Conservation (phyloP, 1,139 yeast species). For the Taphrina wiesneri region DNA sequence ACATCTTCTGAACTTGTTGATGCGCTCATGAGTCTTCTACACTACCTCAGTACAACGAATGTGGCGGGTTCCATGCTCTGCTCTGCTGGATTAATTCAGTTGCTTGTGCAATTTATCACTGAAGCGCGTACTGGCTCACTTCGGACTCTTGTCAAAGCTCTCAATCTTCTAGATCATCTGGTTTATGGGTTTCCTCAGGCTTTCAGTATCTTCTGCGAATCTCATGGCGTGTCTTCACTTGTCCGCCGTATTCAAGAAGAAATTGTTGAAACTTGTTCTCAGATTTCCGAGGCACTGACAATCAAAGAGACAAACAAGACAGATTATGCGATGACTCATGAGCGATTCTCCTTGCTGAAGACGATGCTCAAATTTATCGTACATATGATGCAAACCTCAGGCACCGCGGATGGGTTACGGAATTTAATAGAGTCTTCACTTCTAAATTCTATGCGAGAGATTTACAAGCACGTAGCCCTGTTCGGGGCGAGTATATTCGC, state of each 20-base stretch:
- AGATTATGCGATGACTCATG: conserved; percentile 61
- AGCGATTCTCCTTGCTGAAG: conserved; percentile 57
- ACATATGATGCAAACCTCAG: conserved; percentile 66
- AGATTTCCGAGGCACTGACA: not conserved
- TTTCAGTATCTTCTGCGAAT: conserved; percentile 61
- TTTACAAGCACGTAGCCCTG: conserved; percentile 58
- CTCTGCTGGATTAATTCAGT: conserved; percentile 71
- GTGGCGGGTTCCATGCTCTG: conserved; percentile 36
- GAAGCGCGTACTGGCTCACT: conserved; percentile 47
- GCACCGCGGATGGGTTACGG: conserved; percentile 76
- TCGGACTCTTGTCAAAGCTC: conserved; percentile 52
- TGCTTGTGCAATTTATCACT: conserved; percentile 63
- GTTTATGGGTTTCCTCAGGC: conserved; percentile 54
- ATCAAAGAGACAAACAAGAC: conserved; percentile 42
- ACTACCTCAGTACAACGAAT: conserved; percentile 38
- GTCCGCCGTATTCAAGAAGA: conserved; percentile 66
- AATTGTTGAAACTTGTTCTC: conserved; percentile 59
- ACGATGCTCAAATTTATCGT: conserved; percentile 61
- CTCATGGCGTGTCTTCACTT: conserved; percentile 64
- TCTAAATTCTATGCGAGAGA: conserved; percentile 59
- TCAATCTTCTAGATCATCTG: conserved; percentile 61
- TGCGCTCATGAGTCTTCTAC: conserved; percentile 41
- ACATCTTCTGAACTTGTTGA: conserved; percentile 34
- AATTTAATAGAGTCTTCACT: conserved; percentile 83
- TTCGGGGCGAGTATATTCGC: conserved; percentile 75